Base-by-base conservation (phyloP, 768 basidiomycete genomes). In the Pleurotus pulmonarius region DNA sequence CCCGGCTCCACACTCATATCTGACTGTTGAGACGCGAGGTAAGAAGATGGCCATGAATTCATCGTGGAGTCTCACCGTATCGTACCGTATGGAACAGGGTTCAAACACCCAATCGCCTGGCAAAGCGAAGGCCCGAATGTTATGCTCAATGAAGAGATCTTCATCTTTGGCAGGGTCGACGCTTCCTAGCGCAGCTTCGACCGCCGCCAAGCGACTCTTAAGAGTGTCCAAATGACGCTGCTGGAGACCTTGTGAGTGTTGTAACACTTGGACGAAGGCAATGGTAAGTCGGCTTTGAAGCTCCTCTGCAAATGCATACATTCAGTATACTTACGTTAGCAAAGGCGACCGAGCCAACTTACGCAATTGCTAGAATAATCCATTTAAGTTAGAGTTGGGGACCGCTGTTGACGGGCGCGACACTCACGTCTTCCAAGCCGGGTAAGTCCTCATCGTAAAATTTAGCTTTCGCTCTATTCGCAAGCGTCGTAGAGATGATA, bases 71-170 rank as follows among this genome's bases (percentile, higher is more conserved):
- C 83, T 59, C 66, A 83, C 91, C 46, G 83, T 88, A 64, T 94
- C 92, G 66, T 94, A 93, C 61, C 88, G 83, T 53, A 72, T 80
- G 5, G 78, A 59, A 59, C 87, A 90, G 12, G 90, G 87, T 65
- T 93, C 90, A 63, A 92, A 94, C 43, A 59, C 68, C 86, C 83
- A 90, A 64, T 91, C 85, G 9, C 62, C 64, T 7, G 92, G 90
- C 9, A 79, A 69, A 26, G 70, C 73, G 66, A 92, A 93, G 2
- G 81, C 76, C 34, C 86, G 76, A 37, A 83, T 67, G 64, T 94
- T 93, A 64, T 86, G 76, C 55, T 86, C 78, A 25, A 92, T 80
- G 72, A 87, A 94, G 26, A 92, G 71, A 47, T 73, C 75, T 65
- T 92, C 87, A 60, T 93, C 92, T 61, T 77, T 75, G 18, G 69